A percentile compares a stretch with the other conserved stretches of the same genome.
phyloP scores from a whole-genome alignment of 805 yeast species.

The Candida nitratophila region DNA sequence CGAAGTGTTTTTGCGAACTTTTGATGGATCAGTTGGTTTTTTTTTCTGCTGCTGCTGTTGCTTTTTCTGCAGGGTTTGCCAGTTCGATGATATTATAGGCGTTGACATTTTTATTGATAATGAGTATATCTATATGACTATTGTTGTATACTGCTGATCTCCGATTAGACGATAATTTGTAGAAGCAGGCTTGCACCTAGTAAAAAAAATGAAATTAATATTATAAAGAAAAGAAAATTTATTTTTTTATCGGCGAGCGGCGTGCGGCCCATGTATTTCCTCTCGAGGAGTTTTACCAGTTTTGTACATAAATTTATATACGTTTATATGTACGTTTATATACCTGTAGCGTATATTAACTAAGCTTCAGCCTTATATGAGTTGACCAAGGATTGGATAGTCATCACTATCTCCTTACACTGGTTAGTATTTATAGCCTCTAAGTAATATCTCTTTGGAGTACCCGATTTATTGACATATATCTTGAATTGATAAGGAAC shows the following conservation, averaged over 20 bases:
- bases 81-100: conserved; percentile 13
- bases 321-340: no score
- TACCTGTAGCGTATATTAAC: no score
- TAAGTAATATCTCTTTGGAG: conserved; percentile 77
- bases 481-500: conserved; percentile 77
- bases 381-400: conserved; percentile 49
- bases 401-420: conserved; percentile 70
- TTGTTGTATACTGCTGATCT: no score
- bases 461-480: conserved; percentile 59
- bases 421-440: conserved; percentile 62
- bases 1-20: neutral
- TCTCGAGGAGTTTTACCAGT: no score
- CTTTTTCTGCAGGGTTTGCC: conserved; percentile 13
- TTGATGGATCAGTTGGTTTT: neutral
- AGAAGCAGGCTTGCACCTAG: no score
- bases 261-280: no score
- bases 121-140: no score
- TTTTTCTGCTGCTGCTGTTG: conserved; percentile 1
- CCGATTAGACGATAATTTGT: no score
- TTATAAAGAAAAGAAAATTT: no score
- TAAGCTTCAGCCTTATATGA: conserved; percentile 29
- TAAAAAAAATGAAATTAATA: no score
- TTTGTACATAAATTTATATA: no score
- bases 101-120: neutral
- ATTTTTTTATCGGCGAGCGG: no score